Base-by-base conservation (phyloP, 805 yeast species). In the Barnettozyma californica region DNA sequence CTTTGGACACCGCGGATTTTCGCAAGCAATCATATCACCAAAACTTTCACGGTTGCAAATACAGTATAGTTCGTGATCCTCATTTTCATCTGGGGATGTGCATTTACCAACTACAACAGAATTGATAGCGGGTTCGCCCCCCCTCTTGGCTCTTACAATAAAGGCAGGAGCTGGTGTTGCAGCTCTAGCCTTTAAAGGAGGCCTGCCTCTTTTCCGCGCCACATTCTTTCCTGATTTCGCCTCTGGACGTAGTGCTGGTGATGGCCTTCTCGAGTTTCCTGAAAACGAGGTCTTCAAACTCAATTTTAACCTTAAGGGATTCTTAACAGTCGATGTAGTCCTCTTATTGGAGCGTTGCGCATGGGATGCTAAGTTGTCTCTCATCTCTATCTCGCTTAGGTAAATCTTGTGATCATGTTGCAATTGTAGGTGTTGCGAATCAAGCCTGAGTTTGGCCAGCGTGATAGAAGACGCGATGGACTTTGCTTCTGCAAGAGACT, bases 21-120 rank as follows among this genome's bases (percentile, higher is more conserved):
- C 97, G 66, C 98, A 92, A 0, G 92, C 96, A 53, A 92, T 77
- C 98, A 92, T 92, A 45, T 78, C 79, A 1, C 97, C 97, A 47
- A 60, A 67, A 7, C 79, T 71, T 1, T 67, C 68, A 5, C 67
- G 65, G 5, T 69, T 62, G 51, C 86, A 80, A 13, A 68, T 45
- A 53, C 85, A 80, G 54, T 76, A 80, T 1, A 57, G 43, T 14
- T 45, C 55, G 9, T 52, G 52, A 10, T 54, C 60, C n/a, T 49
- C 59, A 2, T 52, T 57, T 4, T 46, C 49, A 13, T 36, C 46
- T n/a, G 43, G 40, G 3, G 25, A 21, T 37, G 23, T 23, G 20
- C 41, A 27, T n/a, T 26, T 44, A 4, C 46, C 46, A 25, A 44
- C 27, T 7, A 44, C 36, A 10, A 44, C 41, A 18, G 46, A 44